Base-by-base conservation (phyloP, 257 asterid genomes). In the Plantago elongata region DNA sequence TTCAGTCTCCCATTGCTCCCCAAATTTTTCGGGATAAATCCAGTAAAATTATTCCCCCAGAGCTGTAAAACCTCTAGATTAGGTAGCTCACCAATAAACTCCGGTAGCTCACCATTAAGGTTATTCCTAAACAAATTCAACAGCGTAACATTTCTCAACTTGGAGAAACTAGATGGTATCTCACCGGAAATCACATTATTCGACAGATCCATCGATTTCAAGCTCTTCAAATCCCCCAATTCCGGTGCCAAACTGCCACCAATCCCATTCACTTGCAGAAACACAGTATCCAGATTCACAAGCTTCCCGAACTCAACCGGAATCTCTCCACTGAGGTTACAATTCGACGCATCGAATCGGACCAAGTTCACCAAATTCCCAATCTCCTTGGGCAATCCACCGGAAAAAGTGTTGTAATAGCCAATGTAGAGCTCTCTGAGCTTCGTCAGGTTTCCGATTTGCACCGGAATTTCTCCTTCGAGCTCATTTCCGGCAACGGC, bases 31-130 rank as follows among this genome's bases (percentile, higher is more conserved):
- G 98, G 98, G 61, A 91, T 85, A 27, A 82, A 72, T 11, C 96
- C 98, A 18, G 98, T 88, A 78, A 91, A 91, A 51, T 85, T 86
- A 71, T 91, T 91, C 64, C 88, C 95, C 98, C 98, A 91, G 15
- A 91, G 54, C 67, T 91, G 98, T 76, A 91, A 60, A 45, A 91
- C 96, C 68, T 91, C 84, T 44, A 91, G 77, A 65, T 74, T 74
- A 45, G 96, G 95, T 65, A 86, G 74, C 61, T 86, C 92, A 2
- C 76, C 94, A 15, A 91, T 68, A 64, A 88, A 91, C 45, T 82
- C 88, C 27, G 98, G 96, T 66, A 91, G 84, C 9, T 94, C 84
- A 22, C 98, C 96, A 37, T 85, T 84, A 30, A 91, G 91, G 79
- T 79, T 84, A 56, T 91, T 91, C 58, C 96, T 64, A 75, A 91